Evolutionary conservation across 805 yeast genomes (phyloP).

Genomic region (Suhomyces sp.): DNA sequence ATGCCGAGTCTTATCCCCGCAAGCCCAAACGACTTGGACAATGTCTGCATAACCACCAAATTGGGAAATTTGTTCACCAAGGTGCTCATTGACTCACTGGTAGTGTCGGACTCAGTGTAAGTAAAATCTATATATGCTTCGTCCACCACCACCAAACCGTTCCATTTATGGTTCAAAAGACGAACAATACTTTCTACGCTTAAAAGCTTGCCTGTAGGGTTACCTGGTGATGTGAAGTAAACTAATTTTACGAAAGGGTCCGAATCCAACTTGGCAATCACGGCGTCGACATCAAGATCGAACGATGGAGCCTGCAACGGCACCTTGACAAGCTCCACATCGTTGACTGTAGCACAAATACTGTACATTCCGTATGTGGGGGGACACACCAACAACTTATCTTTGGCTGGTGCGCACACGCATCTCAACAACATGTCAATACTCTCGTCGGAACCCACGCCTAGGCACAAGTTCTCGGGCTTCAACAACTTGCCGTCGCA

Average conservation of each 20-base stretch:
- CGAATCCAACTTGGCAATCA: conserved; percentile 46
- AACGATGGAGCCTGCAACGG: conserved; percentile 58
- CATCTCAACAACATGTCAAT: conserved; percentile 87
- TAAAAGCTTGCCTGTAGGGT: conserved; percentile 80
- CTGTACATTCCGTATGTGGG: conserved; percentile 98
- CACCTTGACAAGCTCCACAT: conserved; percentile 71
- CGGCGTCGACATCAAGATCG: conserved; percentile 53
- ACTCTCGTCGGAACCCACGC: conserved; percentile 97
- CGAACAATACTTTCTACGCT: conserved; percentile 32
- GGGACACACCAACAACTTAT: conserved; percentile 81
- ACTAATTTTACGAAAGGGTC: conserved; percentile 71
- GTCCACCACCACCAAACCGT: conserved; percentile 81
- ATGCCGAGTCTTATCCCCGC: conserved; percentile 93
- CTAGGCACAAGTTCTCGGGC: conserved; percentile 77
- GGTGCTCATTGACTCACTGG: conserved; percentile 66
- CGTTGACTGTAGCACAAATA: conserved; percentile 87
- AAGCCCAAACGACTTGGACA: conserved; percentile 92
- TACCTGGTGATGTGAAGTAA: conserved; percentile 93
- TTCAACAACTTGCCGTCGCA: conserved; percentile 29
- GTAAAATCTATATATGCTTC: conserved; percentile 93
- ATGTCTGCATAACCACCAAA: conserved; percentile 83
- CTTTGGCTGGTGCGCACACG: conserved; percentile 76
- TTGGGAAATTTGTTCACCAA: conserved; percentile 80
- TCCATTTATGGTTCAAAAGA: conserved; percentile 57
- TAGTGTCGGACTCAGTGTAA: conserved; percentile 8